Evolutionary conservation across 371 early-diverging fungal genomes (phyloP).

Genomic region (Amoeboaphelidium protococcarum): DNA sequence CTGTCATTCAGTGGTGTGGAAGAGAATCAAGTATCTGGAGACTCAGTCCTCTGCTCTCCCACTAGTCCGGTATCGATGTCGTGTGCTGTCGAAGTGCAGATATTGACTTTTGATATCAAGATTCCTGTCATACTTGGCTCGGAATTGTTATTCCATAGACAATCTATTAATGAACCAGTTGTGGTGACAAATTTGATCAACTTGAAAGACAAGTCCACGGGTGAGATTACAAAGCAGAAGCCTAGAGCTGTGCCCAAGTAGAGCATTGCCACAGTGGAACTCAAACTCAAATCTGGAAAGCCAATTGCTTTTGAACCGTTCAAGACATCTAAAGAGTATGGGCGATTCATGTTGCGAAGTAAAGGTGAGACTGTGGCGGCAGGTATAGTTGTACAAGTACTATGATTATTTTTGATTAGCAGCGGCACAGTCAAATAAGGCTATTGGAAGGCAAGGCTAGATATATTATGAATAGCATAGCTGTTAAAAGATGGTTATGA

Average conservation of each 20-base stretch:
- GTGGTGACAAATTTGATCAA: constrained; percentile 36
- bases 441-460: too few species aligned
- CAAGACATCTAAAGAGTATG: constrained; percentile 53
- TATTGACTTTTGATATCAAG: neutral
- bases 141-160: constrained; percentile 29
- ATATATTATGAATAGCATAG: too few species aligned
- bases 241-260: constrained; percentile 51
- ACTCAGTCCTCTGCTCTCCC: neutral
- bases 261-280: constrained; percentile 52
- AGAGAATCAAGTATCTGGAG: neutral
- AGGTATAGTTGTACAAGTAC: constrained; percentile 28
- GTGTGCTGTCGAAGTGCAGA: neutral
- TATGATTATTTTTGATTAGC: neutral
- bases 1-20: neutral
- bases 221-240: constrained; percentile 47
- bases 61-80: neutral
- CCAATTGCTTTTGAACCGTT: constrained; percentile 62
- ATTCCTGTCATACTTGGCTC: neutral
- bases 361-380: constrained; percentile 69
- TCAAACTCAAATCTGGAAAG: constrained; percentile 20
- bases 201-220: constrained; percentile 49
- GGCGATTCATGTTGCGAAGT: constrained; percentile 60
- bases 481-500: too few species aligned
- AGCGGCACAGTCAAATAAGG: neutral
- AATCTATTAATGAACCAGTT: constrained; percentile 48